These are phyloP conservation scores for Pichia sp. DNA, from an alignment of 1,139 yeast genomes.

Conservation along the genomic window DNA sequence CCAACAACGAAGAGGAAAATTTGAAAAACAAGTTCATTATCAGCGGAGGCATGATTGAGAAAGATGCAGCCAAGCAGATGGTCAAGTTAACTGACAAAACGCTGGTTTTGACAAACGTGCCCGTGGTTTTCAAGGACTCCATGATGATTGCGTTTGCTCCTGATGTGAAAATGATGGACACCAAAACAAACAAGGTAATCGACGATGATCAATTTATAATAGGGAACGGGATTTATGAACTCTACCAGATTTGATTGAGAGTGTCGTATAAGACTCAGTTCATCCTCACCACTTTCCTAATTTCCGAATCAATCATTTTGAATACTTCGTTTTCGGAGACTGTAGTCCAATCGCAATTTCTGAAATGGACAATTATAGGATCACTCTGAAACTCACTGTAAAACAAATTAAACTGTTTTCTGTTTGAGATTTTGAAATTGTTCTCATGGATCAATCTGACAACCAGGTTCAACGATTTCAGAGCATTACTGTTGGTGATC, in stretches of 20 bases:
- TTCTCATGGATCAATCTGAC: constrained; percentile 15
- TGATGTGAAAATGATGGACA: constrained; percentile 15
- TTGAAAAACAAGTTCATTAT: background rate
- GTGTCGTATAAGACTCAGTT: background rate
- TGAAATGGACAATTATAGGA: constrained; percentile 7
- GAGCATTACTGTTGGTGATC: constrained; percentile 1
- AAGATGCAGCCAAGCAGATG: background rate
- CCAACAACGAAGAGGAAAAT: background rate
- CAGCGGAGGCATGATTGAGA: constrained; percentile 1
- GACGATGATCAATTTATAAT: constrained; percentile 9
- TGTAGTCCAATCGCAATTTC: constrained; percentile 5
- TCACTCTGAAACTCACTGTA: background rate
- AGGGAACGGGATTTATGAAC: constrained; percentile 17
- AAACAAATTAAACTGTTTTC: constrained; percentile 10
- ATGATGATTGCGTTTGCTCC: constrained; percentile 19
- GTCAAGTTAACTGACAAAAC: background rate
- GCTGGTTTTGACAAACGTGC: constrained; percentile 7
- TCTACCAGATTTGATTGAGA: constrained; percentile 13
- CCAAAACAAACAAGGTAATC: constrained; percentile 4
- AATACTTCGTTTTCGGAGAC: background rate
- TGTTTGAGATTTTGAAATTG: constrained; percentile 6
- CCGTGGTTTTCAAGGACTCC: constrained; percentile 16
- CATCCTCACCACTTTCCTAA: background rate
- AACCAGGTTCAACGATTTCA: constrained; percentile 8
- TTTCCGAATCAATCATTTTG: background rate